These are phyloP conservation scores for Botrytis squamosa DNA, from an alignment of 2,329 filamentous ascomycete genomes.

Conservation along the genomic window DNA sequence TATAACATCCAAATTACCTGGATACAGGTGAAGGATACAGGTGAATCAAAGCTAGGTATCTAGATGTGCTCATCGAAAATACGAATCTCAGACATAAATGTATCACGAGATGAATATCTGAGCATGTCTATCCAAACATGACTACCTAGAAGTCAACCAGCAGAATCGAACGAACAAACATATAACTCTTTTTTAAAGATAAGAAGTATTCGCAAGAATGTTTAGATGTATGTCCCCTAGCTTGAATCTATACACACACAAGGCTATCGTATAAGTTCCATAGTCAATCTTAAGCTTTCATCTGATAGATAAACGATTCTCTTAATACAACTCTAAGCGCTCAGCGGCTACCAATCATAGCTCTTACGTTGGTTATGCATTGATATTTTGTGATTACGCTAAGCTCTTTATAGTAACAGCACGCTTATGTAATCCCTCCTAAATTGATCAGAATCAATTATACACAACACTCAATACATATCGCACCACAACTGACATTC, in stretches of 20 bases:
- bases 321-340: constrained; percentile 10
- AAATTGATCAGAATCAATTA: constrained; percentile 6
- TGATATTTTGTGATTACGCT: neutral
- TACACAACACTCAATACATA: constrained; percentile 1
- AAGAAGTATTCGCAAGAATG: neutral
- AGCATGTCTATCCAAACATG: neutral
- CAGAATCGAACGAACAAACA: neutral
- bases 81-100: neutral
- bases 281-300: neutral
- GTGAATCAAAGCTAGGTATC: neutral
- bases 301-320: constrained; percentile 5
- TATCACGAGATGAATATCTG: neutral
- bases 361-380: neutral
- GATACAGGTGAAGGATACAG: neutral
- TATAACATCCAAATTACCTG: neutral
- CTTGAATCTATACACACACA: neutral
- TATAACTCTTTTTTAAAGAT: neutral
- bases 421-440: constrained; percentile 9
- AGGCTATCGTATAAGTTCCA: neutral
- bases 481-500: constrained; percentile 2
- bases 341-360: constrained; percentile 12
- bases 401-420: neutral
- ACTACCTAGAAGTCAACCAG: too few relatives aligned
- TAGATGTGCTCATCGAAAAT: neutral
- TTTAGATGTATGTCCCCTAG: neutral